These are phyloP conservation scores for Arctium lappa DNA, from an alignment of 129 eudicot genomes.

Conservation along the genomic window DNA sequence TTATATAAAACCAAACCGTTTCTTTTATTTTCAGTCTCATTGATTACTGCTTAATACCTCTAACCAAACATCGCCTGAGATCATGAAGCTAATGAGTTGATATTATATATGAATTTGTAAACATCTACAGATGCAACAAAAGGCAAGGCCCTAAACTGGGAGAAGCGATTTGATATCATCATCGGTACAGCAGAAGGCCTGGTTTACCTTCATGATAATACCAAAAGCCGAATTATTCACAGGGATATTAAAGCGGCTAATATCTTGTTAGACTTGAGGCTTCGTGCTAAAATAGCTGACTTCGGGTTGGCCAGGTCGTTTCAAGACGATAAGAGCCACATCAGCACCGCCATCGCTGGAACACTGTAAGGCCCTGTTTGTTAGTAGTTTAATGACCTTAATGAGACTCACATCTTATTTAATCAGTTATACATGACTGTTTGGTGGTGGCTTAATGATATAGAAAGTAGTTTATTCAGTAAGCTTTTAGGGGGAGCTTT, in stretches of 20 bases:
- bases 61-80: background rate
- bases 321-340: slow-evolving; percentile 80
- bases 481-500: no score
- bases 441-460: no score
- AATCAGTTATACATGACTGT: no score
- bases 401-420: no score
- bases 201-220: slow-evolving; percentile 84
- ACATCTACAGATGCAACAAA: slow-evolving; percentile 45
- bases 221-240: slow-evolving; percentile 58
- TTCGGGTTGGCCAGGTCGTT: slow-evolving; percentile 86
- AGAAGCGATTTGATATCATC: slow-evolving; percentile 59
- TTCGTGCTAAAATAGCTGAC: slow-evolving; percentile 84
- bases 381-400: no score
- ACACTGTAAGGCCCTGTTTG: slow-evolving; percentile 47
- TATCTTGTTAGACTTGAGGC: slow-evolving; percentile 64
- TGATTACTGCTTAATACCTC: background rate
- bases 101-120: background rate
- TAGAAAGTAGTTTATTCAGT: no score
- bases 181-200: slow-evolving; percentile 78
- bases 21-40: no score
- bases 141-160: slow-evolving; percentile 75
- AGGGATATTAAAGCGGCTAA: slow-evolving; percentile 78
- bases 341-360: slow-evolving; percentile 84
- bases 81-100: background rate
- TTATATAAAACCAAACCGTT: no score